Conservation (phyloP, 2,329 filamentous ascomycete genomes). For the Mycosphaerella sp. region DNA sequence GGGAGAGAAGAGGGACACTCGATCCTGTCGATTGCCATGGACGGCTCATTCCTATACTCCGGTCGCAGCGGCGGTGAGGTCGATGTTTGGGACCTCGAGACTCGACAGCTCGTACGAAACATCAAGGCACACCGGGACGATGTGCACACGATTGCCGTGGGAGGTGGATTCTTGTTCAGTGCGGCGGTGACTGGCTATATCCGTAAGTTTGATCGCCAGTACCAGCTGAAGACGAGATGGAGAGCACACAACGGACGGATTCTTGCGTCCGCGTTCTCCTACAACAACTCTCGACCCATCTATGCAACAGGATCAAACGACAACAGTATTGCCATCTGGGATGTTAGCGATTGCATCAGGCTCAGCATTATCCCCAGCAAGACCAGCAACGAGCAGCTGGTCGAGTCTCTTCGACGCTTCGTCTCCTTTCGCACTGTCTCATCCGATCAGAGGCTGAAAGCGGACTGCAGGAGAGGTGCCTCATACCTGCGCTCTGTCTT, state of each 20-base stretch:
- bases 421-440: conserved; percentile 90
- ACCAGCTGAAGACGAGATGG: conserved; percentile 71
- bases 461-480: conserved; percentile 87
- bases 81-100: conserved; percentile 96
- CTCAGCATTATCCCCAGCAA: conserved; percentile 42
- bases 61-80: conserved; percentile 82
- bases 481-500: conserved; percentile 86
- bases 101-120: conserved; percentile 78
- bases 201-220: conserved; percentile 71
- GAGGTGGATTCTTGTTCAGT: conserved; percentile 78
- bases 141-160: conserved; percentile 78
- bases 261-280: conserved; percentile 71
- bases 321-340: conserved; percentile 82
- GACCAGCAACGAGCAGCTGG: conserved; percentile 58
- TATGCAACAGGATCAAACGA: conserved; percentile 94
- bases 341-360: conserved; percentile 54
- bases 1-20: conserved; percentile 52
- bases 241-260: conserved; percentile 82
- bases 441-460: conserved; percentile 74
- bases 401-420: conserved; percentile 66
- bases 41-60: conserved; percentile 87
- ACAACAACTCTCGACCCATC: conserved; percentile 64
- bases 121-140: conserved; percentile 76
- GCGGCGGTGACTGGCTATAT: conserved; percentile 76
- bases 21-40: conserved; percentile 72